Conservation (phyloP, 257 asterid species). For the Lycium ferocissimum region DNA sequence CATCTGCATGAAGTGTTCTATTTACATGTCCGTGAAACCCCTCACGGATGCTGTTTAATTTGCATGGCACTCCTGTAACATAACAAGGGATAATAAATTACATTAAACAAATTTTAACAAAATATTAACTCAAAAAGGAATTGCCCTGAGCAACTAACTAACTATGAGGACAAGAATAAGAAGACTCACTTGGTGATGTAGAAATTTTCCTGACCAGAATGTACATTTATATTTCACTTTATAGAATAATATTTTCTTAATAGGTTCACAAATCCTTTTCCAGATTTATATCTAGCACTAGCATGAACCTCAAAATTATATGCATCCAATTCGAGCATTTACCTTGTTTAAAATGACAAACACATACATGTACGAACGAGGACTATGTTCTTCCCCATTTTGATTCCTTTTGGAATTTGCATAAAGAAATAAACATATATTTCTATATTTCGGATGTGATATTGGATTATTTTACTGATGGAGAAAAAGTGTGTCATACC, state of each 20-base stretch:
- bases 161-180: not conserved
- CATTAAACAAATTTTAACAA: not conserved
- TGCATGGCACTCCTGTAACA: slow-evolving; percentile 77
- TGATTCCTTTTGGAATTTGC: not conserved
- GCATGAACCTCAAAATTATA: slow-evolving; percentile 4
- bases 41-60: slow-evolving; percentile 62
- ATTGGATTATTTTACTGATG: not conserved
- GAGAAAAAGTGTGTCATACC: not conserved
- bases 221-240: not conserved
- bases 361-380: not conserved
- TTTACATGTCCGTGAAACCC: slow-evolving; percentile 58
- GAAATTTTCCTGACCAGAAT: not conserved
- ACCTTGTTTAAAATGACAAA: not conserved
- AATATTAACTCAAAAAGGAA: not conserved
- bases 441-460: not conserved
- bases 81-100: not conserved
- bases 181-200: slow-evolving; percentile 5
- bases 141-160: not conserved
- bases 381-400: not conserved
- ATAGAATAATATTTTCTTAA: not conserved
- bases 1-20: slow-evolving; percentile 61
- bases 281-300: not conserved
- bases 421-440: not conserved
- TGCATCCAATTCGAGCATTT: not conserved
- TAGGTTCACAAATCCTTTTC: not conserved